Base-by-base conservation (phyloP, 352 stramenopile species). In the Blastocystis sp. region DNA sequence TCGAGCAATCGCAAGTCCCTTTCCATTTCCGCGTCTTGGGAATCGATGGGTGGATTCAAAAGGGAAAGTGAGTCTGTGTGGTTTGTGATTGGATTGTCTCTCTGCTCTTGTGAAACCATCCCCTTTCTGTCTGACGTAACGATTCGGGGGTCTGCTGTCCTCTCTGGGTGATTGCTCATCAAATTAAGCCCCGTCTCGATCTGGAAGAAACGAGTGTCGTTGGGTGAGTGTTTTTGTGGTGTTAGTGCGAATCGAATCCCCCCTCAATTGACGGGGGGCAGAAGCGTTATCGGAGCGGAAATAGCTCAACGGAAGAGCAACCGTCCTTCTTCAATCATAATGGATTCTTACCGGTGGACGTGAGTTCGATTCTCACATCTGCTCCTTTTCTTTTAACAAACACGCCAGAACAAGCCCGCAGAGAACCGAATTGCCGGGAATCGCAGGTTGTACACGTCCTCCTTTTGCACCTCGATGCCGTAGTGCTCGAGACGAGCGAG, bases 1-100 rank as follows among this genome's bases (percentile, higher is more conserved):
- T 80, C 69, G 39, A 80, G 1, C 55, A 80, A 39, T 6, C 69
- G 45, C 29, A 80, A 37, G 26, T 45, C 24, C 37, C 69, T 60
- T 60, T 60, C 50, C 69, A 80, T 80, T 55, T 16, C n/a, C n/a
- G n/a, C n/a, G n/a, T n/a, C n/a, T n/a, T n/a, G n/a, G n/a, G n/a
- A n/a, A n/a, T n/a, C n/a, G n/a, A n/a, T n/a, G n/a, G n/a, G n/a
- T n/a, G n/a, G n/a, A n/a, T n/a, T n/a, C n/a, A n/a, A n/a, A n/a
- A n/a, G n/a, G n/a, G n/a, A n/a, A n/a, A n/a, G n/a, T n/a, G n/a
- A n/a, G n/a, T n/a, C n/a, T n/a, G n/a, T n/a, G n/a, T n/a, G n/a
- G n/a, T n/a, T n/a, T n/a, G n/a, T n/a, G n/a, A n/a, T n/a, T n/a
- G n/a, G n/a, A n/a, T n/a, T n/a, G n/a, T n/a, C n/a, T n/a, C n/a